Base-by-base conservation (phyloP, 2,329 filamentous ascomycete genomes). In the Orbilia javanica region DNA sequence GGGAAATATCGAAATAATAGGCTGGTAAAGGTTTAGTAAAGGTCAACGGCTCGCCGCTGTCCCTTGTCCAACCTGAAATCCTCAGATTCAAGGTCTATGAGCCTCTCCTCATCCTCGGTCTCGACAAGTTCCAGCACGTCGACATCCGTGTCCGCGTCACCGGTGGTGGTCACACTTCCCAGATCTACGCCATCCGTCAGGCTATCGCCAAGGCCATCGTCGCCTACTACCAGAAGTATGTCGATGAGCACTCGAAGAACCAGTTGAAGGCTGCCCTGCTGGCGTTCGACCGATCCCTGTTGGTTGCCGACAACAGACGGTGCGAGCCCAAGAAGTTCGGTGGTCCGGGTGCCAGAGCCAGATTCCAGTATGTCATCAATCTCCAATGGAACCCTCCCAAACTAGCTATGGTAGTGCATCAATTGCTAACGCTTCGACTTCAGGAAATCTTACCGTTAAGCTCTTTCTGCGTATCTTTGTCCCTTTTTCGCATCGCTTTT, bases 211-310 rank as follows among this genome's bases (percentile, higher is more conserved):
- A 98, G 91, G 92, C 92, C 84, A 93, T 97, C 86, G 91, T 97
- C 85, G 92, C 94, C 87, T 97, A 97, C 92, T 98, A 97, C 92
- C 95, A 97, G 89, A 97, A 99, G 90, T 99, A 91, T 89, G 93
- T 98, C 87, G 96, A 99, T 86, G 96, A 99, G 92, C 94, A 98
- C 92, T 93, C 92, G 89, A 99, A 99, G 93, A 97, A 98, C 91
- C 90, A 94, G 88, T 90, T 99, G 85, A 99, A 98, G 93, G 92
- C 95, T 88, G 93, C 93, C 83, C 91, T 99, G 83, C 93, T 95
- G 85, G 90, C 94, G 86, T 99, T 95, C 89, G 94, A 97, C 90
- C 91, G 94, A 85, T 97, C 94, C 86, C 92, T 99, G 83, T 92
- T 99, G 85, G 96, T 99, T 84, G 96, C 96, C 87, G 96, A 99